Conservation (phyloP, 768 basidiomycete species). For the Panaeolus papilionaceus region DNA sequence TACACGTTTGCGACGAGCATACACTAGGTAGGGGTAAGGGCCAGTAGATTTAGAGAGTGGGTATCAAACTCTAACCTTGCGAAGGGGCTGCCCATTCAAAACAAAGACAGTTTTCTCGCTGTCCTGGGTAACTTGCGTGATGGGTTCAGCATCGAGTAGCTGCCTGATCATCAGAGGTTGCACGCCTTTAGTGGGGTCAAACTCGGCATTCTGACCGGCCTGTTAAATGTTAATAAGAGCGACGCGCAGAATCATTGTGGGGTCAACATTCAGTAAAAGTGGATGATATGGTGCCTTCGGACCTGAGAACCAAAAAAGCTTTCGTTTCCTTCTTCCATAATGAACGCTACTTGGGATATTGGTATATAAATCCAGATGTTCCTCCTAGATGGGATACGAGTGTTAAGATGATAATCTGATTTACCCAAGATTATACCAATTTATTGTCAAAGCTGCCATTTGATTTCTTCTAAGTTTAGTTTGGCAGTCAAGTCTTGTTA, state of each 20-base stretch:
- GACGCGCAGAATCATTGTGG: neutral
- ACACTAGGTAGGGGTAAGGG: conserved; percentile 20
- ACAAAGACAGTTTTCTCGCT: conserved; percentile 9
- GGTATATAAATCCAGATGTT: neutral
- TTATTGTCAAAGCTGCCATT: no score
- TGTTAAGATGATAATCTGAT: neutral
- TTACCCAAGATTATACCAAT: neutral
- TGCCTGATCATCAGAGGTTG: conserved; percentile 26
- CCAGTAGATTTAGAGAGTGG: no score
- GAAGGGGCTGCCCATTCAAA: conserved; percentile 22
- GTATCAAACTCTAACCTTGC: conserved; percentile 22
- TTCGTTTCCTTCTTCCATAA: neutral
- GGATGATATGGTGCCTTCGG: neutral
- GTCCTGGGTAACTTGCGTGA: neutral
- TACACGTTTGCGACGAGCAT: conserved; percentile 31
- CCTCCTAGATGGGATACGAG: neutral
- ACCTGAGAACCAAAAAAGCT: neutral
- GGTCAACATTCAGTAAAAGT: neutral
- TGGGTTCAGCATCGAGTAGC: conserved; percentile 21
- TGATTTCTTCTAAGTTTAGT: no score
- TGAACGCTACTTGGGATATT: neutral
- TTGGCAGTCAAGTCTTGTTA: no score
- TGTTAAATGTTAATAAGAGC: neutral
- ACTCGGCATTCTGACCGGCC: neutral
- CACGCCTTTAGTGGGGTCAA: neutral